phyloP scores from a whole-genome alignment of 352 stramenopile species.

The Hyaloperonospora arabidopsidis region DNA sequence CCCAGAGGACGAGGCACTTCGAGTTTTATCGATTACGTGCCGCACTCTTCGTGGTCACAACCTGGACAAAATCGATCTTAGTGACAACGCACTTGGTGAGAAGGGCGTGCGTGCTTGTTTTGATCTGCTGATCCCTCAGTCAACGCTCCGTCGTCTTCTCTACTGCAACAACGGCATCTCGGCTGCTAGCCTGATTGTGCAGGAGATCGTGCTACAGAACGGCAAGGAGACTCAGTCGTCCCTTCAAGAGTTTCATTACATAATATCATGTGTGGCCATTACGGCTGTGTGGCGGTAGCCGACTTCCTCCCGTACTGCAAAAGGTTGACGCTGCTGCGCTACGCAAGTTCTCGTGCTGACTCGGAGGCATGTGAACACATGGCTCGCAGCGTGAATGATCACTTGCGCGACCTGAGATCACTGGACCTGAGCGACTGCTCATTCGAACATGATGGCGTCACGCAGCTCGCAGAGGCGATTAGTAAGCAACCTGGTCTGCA shows the following conservation, averaged over 20 bases:
- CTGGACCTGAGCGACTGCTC: constrained; percentile 93
- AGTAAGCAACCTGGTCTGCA: constrained; percentile 54
- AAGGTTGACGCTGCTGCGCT: constrained; percentile 84
- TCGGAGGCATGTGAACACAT: constrained; percentile 74
- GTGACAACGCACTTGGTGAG: constrained; percentile 93
- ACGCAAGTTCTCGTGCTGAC: constrained; percentile 86
- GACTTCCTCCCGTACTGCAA: constrained; percentile 83
- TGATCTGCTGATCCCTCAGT: constrained; percentile 68
- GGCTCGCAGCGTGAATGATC: constrained; percentile 74
- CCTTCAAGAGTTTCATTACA: constrained; percentile 91
- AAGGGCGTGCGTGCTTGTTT: constrained; percentile 90
- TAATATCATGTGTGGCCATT: constrained; percentile 96
- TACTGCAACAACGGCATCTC: constrained; percentile 95
- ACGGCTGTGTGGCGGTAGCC: constrained; percentile 81
- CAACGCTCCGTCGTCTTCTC: constrained; percentile 78
- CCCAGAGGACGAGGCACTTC: not conserved
- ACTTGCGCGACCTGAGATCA: constrained; percentile 61
- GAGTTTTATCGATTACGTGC: no score
- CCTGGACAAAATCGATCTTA: constrained; percentile 62
- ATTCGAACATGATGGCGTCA: constrained; percentile 80
- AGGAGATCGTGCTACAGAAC: constrained; percentile 83
- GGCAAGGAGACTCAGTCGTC: constrained; percentile 59
- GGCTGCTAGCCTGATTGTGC: constrained; percentile 77
- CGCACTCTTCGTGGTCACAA: no score
- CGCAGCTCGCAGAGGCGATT: constrained; percentile 78